Evolutionary conservation across 208 protist species (phyloP).

Genomic region (Wallacemonas sp.): DNA sequence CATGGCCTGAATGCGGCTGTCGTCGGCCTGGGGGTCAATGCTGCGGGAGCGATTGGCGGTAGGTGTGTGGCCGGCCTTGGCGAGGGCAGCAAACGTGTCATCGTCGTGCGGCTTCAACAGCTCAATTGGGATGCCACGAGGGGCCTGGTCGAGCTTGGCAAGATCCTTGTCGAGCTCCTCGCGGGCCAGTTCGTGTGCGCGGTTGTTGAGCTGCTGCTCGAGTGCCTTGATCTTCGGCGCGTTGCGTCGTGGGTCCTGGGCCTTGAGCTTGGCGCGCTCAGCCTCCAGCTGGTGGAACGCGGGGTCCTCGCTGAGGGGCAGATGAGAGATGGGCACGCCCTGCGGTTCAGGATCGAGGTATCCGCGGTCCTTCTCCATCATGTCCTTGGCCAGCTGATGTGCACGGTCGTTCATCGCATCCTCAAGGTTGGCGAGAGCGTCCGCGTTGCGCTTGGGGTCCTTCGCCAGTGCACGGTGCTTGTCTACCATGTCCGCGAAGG

Average conservation of each 20-base stretch:
- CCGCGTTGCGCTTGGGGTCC: conserved; percentile 40
- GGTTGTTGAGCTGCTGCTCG: conserved; percentile 69
- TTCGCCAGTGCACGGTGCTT: conserved; percentile 46
- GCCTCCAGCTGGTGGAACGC: conserved; percentile 66
- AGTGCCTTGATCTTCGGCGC: conserved; percentile 51
- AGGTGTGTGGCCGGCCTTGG: conserved; percentile 29
- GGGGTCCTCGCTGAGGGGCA: conserved; percentile 62
- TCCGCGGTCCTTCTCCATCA: conserved; percentile 37
- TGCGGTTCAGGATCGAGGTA: conserved; percentile 62
- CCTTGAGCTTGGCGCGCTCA: conserved; percentile 65
- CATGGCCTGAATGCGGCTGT: conserved; percentile 29
- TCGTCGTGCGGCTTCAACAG: conserved; percentile 54
- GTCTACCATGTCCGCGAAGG: conserved; percentile 54
- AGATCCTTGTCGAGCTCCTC: conserved; percentile 46
- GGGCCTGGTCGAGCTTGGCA: conserved; percentile 46
- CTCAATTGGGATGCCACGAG: conserved; percentile 54
- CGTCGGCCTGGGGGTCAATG: conserved; percentile 7
- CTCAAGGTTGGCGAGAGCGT: conserved; percentile 38
- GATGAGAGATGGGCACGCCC: conserved; percentile 49
- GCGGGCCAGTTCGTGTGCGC: conserved; percentile 47
- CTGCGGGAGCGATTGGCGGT: conserved; percentile 14
- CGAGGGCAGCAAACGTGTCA: conserved; percentile 5
- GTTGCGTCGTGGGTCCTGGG: conserved; percentile 52
- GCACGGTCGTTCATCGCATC: conserved; percentile 65
- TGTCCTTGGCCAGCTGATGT: conserved; percentile 49